A percentile compares a stretch with the other conserved stretches of the same genome.
Conservation (phyloP, 305 asterid species). For the Fraxinus latifolia region DNA sequence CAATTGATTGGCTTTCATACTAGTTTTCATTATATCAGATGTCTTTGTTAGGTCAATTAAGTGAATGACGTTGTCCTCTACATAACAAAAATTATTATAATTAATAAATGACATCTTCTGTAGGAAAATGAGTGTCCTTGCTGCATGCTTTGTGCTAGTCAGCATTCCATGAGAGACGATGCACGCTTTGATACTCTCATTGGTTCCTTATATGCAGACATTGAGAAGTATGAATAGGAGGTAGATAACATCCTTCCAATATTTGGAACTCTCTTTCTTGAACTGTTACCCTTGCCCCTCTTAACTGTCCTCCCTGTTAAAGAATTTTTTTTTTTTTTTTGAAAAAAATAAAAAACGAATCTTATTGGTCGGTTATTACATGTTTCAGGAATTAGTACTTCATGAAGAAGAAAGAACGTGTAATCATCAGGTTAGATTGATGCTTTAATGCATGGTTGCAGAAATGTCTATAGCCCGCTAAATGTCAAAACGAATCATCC, state of each 20-base stretch:
- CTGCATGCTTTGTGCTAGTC: constrained; percentile 46
- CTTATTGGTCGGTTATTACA: not conserved
- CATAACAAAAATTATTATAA: not conserved
- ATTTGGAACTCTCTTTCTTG: not conserved
- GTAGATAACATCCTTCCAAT: constrained; percentile 12
- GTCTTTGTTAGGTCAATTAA: not conserved
- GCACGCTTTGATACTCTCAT: constrained; percentile 36
- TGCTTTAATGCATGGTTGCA: no score
- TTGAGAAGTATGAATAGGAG: constrained; percentile 40
- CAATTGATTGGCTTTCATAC: not conserved
- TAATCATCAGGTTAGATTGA: constrained; percentile 34
- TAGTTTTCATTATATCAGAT: not conserved
- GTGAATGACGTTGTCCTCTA: not conserved
- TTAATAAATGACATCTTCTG: not conserved
- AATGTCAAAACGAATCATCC: not conserved
- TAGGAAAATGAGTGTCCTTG: constrained; percentile 42
- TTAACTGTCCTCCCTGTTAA: no score
- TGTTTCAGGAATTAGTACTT: constrained; percentile 36
- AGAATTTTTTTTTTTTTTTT: no score
- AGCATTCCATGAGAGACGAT: constrained; percentile 46
- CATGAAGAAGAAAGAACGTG: constrained; percentile 31
- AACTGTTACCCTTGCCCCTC: not conserved
- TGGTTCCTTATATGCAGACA: constrained; percentile 28
- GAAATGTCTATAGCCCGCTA: not conserved
- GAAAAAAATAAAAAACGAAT: not conserved